phyloP scores from a whole-genome alignment of 1,284 basidiomycete species.

The Pholiota adiposa region DNA sequence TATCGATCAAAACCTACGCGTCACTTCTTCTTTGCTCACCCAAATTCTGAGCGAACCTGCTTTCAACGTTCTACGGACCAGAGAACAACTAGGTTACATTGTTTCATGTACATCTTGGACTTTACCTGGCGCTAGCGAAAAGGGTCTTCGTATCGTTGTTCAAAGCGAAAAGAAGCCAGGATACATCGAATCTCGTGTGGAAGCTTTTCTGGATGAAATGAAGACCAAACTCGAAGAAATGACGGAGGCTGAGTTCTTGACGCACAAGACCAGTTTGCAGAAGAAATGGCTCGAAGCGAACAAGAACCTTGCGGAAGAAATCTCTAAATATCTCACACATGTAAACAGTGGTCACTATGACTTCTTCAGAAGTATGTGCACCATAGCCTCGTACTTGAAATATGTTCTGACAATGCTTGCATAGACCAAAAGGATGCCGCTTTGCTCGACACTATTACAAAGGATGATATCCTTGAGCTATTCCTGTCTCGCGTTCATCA shows the following conservation, averaged over 20 bases:
- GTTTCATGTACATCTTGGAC: conserved; percentile 66
- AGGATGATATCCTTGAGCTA: conserved; percentile 79
- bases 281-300: conserved; percentile 62
- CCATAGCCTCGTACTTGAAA: neutral
- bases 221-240: conserved; percentile 61
- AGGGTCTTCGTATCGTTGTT: conserved; percentile 86
- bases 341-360: conserved; percentile 81
- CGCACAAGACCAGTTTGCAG: conserved; percentile 66
- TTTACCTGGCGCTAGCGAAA: conserved; percentile 64
- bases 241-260: conserved; percentile 63
- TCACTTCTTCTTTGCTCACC: conserved; percentile 62
- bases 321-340: conserved; percentile 72
- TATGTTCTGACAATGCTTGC: conserved; percentile 6
- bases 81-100: conserved; percentile 96
- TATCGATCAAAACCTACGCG: conserved; percentile 58
- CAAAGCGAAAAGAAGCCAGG: conserved; percentile 88
- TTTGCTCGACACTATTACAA: conserved; percentile 66
- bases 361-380: conserved; percentile 56
- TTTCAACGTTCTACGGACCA: conserved; percentile 95
- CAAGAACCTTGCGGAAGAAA: conserved; percentile 78
- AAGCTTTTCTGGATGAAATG: conserved; percentile 83
- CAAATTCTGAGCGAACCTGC: conserved; percentile 89
- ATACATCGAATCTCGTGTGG: conserved; percentile 90
- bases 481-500: conserved; percentile 78
- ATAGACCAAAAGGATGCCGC: conserved; percentile 72